A percentile compares a stretch with the other conserved stretches of the same genome.
phyloP scores from a whole-genome alignment of 805 yeast genomes.

The Candida insectalens region DNA sequence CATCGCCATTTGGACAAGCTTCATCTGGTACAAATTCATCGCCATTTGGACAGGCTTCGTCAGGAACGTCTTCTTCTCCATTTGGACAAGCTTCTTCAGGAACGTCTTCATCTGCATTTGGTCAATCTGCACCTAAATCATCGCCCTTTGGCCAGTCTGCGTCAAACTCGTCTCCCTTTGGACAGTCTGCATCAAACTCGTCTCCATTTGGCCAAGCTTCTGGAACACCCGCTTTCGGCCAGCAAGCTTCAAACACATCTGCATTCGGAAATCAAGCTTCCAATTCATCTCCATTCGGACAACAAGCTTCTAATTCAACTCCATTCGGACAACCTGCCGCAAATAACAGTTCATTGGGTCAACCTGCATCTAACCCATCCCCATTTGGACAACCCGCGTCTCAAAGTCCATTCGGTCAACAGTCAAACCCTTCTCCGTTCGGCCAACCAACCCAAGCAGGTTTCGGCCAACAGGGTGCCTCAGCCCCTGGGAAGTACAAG shows the following conservation, averaged over 20 bases:
- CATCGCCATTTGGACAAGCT: no score
- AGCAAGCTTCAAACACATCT: conserved; percentile 1
- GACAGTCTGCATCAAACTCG: conserved; percentile 3
- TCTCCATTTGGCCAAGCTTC: conserved; percentile 16
- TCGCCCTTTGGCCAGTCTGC: not conserved
- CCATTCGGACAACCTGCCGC: conserved; percentile 2
- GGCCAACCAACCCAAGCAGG: no score
- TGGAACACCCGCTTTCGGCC: conserved; percentile 7
- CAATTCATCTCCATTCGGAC: conserved; percentile 7
- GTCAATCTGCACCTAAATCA: not conserved
- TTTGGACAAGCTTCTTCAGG: no score
- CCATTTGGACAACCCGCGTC: conserved; percentile 2
- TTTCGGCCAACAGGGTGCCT: not conserved
- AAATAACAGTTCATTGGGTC: not conserved
- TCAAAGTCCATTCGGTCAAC: not conserved
- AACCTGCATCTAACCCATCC: not conserved
- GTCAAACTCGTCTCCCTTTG: conserved; percentile 3
- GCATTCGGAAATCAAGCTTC: conserved; percentile 6
- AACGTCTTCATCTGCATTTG: no score
- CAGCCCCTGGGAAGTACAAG: conserved; percentile 9
- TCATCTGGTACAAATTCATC: no score
- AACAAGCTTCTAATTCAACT: not conserved
- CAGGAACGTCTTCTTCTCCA: not conserved
- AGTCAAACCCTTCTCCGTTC: no score
- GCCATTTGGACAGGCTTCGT: not conserved